These are phyloP conservation scores for Jackrogersella minutella DNA, from an alignment of 495 filamentous ascomycete genomes.

Conservation along the genomic window DNA sequence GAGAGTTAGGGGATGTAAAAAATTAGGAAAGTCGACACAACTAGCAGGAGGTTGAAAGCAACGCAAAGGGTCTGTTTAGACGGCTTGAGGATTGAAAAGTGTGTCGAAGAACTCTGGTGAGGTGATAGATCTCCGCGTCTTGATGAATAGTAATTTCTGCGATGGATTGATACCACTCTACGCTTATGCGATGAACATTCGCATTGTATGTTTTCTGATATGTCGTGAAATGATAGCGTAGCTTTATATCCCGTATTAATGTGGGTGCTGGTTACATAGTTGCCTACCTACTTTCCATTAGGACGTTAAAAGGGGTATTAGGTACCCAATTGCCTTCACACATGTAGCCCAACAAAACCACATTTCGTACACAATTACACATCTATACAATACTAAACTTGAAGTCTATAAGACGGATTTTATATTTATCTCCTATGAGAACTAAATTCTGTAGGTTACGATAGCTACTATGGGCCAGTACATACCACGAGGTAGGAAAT, in stretches of 20 bases:
- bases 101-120: not conserved
- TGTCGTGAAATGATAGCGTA: not conserved
- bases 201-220: not conserved
- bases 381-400: not conserved
- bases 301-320: too few species aligned
- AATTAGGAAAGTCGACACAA: not conserved
- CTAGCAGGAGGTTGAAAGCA: not conserved
- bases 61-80: not conserved
- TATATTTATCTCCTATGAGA: conserved; percentile 1
- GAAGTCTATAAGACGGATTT: not conserved
- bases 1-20: not conserved
- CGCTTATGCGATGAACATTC: not conserved
- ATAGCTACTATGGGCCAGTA: not conserved
- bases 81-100: conserved; percentile 2
- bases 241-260: not conserved
- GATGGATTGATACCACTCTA: conserved; percentile 8
- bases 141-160: conserved; percentile 9
- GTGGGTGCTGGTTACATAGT: not conserved
- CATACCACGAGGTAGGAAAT: not conserved
- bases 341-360: not conserved
- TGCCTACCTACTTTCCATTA: too few species aligned
- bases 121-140: conserved; percentile 23
- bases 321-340: too few species aligned
- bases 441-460: not conserved
- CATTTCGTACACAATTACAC: not conserved